Percentiles rank a stretch among this genome's conserved stretches.
Conservation (phyloP, 768 basidiomycete species). For the Tulasnella sp. region DNA sequence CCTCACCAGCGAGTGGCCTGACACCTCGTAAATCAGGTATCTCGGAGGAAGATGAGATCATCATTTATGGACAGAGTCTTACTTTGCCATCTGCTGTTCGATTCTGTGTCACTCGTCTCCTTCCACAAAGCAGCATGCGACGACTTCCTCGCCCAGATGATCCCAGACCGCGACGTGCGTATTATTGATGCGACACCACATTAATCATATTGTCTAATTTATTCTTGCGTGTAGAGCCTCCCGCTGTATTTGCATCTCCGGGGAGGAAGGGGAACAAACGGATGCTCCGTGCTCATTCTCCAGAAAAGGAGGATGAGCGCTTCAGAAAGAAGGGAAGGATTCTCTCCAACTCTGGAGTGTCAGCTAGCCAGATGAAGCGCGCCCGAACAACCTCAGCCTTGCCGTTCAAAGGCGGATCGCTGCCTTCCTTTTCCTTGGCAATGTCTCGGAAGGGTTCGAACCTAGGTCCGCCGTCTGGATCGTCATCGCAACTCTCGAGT, state of each 20-base stretch:
- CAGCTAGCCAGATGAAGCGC: not conserved
- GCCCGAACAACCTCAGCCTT: not conserved
- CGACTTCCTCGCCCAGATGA: conserved; percentile 10
- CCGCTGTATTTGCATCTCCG: not conserved
- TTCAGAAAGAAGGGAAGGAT: conserved; percentile 11
- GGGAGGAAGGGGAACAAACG: conserved; percentile 8
- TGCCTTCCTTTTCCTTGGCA: not conserved
- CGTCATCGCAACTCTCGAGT: not conserved
- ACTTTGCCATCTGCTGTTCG: not conserved
- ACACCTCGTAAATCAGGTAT: not conserved
- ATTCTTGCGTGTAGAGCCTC: not conserved
- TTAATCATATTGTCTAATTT: not conserved
- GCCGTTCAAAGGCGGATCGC: not conserved
- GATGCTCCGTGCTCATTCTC: not conserved
- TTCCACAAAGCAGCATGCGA: not conserved
- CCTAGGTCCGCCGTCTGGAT: not conserved
- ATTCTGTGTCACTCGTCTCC: conserved; percentile 6
- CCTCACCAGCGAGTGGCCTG: not conserved
- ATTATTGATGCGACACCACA: no score
- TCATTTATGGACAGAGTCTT: conserved; percentile 9
- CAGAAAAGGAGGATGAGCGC: not conserved
- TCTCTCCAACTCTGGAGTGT: not conserved
- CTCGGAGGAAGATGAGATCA: conserved; percentile 8
- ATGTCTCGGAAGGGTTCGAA: not conserved
- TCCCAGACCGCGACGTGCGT: conserved; percentile 7